phyloP scores from a whole-genome alignment of 345 rosid genomes.

The Linum lewisii region DNA sequence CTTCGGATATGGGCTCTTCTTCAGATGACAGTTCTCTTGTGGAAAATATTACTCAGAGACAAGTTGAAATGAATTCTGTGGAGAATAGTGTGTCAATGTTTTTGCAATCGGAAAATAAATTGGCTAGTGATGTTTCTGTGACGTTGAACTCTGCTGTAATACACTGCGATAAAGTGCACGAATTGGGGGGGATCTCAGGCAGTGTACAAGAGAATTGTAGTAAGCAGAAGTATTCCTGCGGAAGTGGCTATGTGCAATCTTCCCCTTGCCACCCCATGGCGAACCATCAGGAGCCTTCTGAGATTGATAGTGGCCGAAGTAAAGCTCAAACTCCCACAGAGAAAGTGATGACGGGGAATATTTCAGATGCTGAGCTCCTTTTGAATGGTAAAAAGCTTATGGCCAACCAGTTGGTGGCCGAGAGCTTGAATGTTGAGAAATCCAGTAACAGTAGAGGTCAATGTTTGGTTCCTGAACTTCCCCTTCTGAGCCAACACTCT shows the following conservation, averaged over 20 bases:
- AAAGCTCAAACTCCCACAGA: slow-evolving; percentile 23
- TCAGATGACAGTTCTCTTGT: slow-evolving; percentile 21
- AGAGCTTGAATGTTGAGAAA: slow-evolving; percentile 43
- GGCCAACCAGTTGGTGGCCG: slow-evolving; percentile 15
- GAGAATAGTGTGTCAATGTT: slow-evolving; percentile 16
- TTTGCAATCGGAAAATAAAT: slow-evolving; percentile 19
- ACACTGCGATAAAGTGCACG: slow-evolving; percentile 19
- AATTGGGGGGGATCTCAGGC: slow-evolving; percentile 29
- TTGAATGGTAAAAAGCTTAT: slow-evolving; percentile 20
- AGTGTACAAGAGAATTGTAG: slow-evolving; percentile 17
- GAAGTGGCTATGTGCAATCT: slow-evolving; percentile 24
- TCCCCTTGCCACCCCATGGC: slow-evolving; percentile 20
- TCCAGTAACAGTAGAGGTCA: slow-evolving; percentile 31
- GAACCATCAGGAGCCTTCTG: slow-evolving; percentile 25
- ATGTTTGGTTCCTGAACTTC: slow-evolving; percentile 30
- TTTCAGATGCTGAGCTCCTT: slow-evolving; percentile 29
- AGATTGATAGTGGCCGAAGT: slow-evolving; percentile 33
- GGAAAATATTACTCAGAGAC: slow-evolving; percentile 28
- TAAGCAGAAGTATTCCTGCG: slow-evolving; percentile 19
- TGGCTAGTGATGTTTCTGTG: slow-evolving; percentile 16
- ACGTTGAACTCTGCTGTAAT: slow-evolving; percentile 23
- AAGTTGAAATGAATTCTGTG: slow-evolving; percentile 23
- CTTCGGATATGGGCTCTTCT: slow-evolving; percentile 24
- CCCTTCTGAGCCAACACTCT: slow-evolving; percentile 20
- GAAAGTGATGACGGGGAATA: slow-evolving; percentile 31